Evolutionary conservation across 768 basidiomycete species (phyloP).

Genomic region (Pleurotus tuber-regium): DNA sequence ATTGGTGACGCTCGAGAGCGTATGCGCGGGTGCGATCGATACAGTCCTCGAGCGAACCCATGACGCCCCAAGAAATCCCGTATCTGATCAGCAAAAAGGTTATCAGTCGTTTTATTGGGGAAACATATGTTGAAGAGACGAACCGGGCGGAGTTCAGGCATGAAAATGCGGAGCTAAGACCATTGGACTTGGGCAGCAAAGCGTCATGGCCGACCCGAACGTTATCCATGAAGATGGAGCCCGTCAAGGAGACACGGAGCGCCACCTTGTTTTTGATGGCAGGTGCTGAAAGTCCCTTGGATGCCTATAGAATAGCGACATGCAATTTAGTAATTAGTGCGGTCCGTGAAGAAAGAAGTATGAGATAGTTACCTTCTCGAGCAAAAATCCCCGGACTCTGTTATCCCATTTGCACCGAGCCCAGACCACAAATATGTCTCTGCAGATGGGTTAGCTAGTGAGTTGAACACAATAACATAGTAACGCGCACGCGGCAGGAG

Average conservation of each 20-base stretch:
- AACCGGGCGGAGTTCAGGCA: slow-evolving; percentile 89
- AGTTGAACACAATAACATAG: not conserved
- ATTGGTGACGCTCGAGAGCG: slow-evolving; percentile 88
- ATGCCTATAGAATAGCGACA: slow-evolving; percentile 48
- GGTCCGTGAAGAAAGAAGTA: not conserved
- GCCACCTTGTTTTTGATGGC: slow-evolving; percentile 93
- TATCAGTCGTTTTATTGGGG: not conserved
- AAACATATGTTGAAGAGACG: slow-evolving; percentile 9
- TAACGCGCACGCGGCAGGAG: slow-evolving; percentile 76
- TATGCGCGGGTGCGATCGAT: slow-evolving; percentile 75
- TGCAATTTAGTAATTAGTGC: not conserved
- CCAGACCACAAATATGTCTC: slow-evolving; percentile 92
- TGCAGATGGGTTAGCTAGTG: slow-evolving; percentile 25
- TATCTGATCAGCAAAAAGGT: slow-evolving; percentile 41
- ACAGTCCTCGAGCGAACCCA: slow-evolving; percentile 95
- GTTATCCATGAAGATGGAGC: slow-evolving; percentile 90
- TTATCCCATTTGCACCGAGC: slow-evolving; percentile 93
- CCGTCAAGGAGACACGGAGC: slow-evolving; percentile 79
- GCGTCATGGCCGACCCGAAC: slow-evolving; percentile 75
- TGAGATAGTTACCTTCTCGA: slow-evolving; percentile 69
- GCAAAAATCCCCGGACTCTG: slow-evolving; percentile 84
- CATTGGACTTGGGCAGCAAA: slow-evolving; percentile 73
- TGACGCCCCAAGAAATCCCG: slow-evolving; percentile 93
- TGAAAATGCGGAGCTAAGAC: slow-evolving; percentile 84
- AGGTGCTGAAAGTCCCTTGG: slow-evolving; percentile 80